These are phyloP conservation scores for Tubosaeta brunneosetosa DNA, from an alignment of 768 basidiomycete species.

Conservation along the genomic window DNA sequence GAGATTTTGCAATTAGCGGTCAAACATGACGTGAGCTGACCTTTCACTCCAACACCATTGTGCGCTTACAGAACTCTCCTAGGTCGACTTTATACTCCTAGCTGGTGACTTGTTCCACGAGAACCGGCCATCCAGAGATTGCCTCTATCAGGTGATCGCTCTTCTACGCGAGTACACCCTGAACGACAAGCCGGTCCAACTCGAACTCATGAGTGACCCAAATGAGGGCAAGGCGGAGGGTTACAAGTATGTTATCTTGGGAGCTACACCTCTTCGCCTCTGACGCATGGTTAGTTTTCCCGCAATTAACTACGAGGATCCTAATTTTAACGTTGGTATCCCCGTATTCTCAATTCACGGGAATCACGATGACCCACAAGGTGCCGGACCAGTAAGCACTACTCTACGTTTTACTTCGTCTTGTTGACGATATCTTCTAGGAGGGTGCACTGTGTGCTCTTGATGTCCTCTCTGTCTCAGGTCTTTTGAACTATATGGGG, in stretches of 20 bases:
- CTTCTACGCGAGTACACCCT: slow-evolving; percentile 87
- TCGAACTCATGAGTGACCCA: slow-evolving; percentile 91
- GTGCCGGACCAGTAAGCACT: slow-evolving; percentile 74
- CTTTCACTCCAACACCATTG: background rate
- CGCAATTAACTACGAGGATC: slow-evolving; percentile 94
- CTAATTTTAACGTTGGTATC: slow-evolving; percentile 91
- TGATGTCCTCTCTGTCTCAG: slow-evolving; percentile 90
- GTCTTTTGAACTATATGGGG: slow-evolving; percentile 96
- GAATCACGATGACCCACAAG: slow-evolving; percentile 99
- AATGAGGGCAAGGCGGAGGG: slow-evolving; percentile 83
- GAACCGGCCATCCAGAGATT: slow-evolving; percentile 89
- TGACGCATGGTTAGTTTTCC: slow-evolving; percentile 65
- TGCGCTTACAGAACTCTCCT: background rate
- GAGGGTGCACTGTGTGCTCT: slow-evolving; percentile 95
- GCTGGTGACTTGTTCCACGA: slow-evolving; percentile 98
- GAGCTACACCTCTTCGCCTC: background rate
- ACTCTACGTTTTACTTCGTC: background rate
- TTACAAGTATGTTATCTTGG: slow-evolving; percentile 57
- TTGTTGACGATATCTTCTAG: slow-evolving; percentile 35
- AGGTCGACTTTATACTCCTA: slow-evolving; percentile 95
- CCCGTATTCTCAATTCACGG: slow-evolving; percentile 99
- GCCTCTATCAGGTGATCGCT: slow-evolving; percentile 84
- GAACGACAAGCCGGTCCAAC: slow-evolving; percentile 81
- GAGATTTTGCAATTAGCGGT: slow-evolving; percentile 91
- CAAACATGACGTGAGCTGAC: slow-evolving; percentile 68